Evolutionary conservation across 1,284 basidiomycete genomes (phyloP).

Genomic region (Moesziomyces sp.): DNA sequence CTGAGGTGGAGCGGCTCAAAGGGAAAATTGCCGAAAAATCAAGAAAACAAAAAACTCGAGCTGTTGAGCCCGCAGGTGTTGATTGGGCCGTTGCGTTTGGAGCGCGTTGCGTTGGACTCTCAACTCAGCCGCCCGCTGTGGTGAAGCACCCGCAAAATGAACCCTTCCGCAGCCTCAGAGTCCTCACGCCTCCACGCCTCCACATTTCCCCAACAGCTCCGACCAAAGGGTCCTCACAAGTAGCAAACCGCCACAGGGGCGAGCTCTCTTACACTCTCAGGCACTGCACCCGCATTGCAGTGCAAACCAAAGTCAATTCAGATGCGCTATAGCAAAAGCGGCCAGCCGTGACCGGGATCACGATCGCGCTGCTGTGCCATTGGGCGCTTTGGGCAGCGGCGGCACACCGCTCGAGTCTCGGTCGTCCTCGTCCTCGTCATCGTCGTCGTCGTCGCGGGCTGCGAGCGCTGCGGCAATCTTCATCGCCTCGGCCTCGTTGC

Average conservation of each 20-base stretch:
- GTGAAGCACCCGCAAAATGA: not conserved
- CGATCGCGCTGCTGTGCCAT: conserved; percentile 29
- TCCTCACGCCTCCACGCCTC: not conserved
- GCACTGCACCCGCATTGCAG: not conserved
- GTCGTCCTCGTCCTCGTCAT: conserved; percentile 56
- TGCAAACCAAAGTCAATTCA: not conserved
- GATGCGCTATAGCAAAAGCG: conserved; percentile 1
- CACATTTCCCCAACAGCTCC: too few relatives aligned
- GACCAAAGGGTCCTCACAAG: too few relatives aligned
- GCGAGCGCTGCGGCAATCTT: conserved; percentile 58
- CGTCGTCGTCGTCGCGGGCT: conserved; percentile 62
- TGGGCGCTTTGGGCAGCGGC: conserved; percentile 18
- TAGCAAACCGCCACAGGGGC: too few relatives aligned
- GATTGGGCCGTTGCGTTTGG: not conserved
- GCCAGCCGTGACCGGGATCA: not conserved
- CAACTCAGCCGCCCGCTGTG: not conserved
- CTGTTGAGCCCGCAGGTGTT: not conserved
- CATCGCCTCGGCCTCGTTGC: conserved; percentile 66
- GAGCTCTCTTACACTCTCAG: not conserved
- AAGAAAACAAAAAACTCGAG: not conserved
- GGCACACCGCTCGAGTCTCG: conserved; percentile 23
- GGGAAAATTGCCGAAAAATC: not conserved
- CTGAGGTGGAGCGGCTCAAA: not conserved
- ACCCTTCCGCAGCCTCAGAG: not conserved
- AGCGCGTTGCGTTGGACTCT: too few relatives aligned